phyloP scores from a whole-genome alignment of 2,329 filamentous ascomycete species.

The Epichloe bromicola region DNA sequence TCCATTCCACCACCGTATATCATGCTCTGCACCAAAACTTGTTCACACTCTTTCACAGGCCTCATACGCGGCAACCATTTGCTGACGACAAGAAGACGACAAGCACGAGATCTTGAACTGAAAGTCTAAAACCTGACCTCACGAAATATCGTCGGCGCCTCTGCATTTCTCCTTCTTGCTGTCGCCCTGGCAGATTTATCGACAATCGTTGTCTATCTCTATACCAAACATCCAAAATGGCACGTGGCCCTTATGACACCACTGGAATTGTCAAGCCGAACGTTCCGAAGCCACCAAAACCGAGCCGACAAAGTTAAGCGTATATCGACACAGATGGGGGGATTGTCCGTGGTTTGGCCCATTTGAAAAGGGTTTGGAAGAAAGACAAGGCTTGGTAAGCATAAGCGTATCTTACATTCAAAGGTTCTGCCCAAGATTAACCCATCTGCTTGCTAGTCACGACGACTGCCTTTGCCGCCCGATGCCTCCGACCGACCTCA shows the following conservation, averaged over 20 bases:
- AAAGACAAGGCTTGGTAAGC: neutral
- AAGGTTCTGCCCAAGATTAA: neutral
- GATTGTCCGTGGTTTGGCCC: neutral
- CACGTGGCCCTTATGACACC: conserved; percentile 25
- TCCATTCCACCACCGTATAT: neutral
- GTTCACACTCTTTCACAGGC: neutral
- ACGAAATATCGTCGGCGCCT: neutral
- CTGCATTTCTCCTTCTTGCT: neutral
- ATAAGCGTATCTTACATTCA: neutral
- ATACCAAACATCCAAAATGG: conserved; percentile 12
- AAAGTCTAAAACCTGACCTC: neutral
- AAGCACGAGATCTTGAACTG: neutral
- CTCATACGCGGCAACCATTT: neutral
- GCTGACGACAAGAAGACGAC: neutral
- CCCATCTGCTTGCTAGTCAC: neutral
- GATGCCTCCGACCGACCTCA: conserved; percentile 1
- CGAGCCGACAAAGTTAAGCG: conserved; percentile 5
- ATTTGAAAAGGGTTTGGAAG: neutral
- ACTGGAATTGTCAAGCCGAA: conserved; percentile 24
- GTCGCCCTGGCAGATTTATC: neutral
- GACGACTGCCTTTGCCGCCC: conserved; percentile 6
- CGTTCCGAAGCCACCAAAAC: conserved; percentile 22
- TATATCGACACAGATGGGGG: neutral
- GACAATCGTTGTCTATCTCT: neutral
- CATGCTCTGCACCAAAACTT: neutral